Percentiles rank a stretch among this genome's conserved stretches.
phyloP scores from a whole-genome alignment of 192 early-diverging fungal genomes.

The Coemansia sp. region DNA sequence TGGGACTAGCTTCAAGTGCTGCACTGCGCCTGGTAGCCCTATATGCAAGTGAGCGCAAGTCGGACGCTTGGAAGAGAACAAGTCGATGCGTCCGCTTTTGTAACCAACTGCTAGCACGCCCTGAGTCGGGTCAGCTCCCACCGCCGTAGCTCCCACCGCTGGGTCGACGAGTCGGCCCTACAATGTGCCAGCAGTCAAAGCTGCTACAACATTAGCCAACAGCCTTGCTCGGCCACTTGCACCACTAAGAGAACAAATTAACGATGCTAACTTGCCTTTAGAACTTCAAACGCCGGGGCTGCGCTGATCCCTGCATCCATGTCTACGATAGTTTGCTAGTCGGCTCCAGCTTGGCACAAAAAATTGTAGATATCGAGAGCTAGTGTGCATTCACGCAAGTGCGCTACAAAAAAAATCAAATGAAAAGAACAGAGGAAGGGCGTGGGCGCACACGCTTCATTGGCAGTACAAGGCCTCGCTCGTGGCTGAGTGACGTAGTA shows the following conservation, averaged over 20 bases:
- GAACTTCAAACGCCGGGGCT: constrained; percentile 3
- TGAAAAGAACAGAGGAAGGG: not conserved
- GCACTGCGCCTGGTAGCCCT: constrained; percentile 2
- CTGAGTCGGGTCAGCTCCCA: constrained; percentile 37
- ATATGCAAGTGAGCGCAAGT: constrained; percentile 8
- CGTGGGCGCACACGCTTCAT: not conserved
- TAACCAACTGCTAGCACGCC: constrained; percentile 29
- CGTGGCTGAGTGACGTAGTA: constrained; percentile 1
- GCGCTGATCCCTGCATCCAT: not conserved
- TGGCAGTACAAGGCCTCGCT: not conserved
- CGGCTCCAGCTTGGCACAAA: not conserved
- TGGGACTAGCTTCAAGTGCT: constrained; percentile 19
- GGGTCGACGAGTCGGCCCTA: constrained; percentile 37
- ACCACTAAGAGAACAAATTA: not conserved
- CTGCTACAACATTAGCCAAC: not conserved
- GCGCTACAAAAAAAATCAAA: not conserved
- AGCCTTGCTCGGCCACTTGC: not conserved
- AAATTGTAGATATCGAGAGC: not conserved
- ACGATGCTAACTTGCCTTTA: constrained; percentile 12
- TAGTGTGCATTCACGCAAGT: not conserved
- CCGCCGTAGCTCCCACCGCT: constrained; percentile 24
- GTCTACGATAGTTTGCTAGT: not conserved
- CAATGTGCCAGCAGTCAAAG: not conserved
- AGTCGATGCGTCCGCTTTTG: constrained; percentile 17
- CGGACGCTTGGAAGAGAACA: constrained; percentile 16